Evolutionary conservation across 192 early-diverging fungal genomes (phyloP).

Genomic region (Backusella luteola): DNA sequence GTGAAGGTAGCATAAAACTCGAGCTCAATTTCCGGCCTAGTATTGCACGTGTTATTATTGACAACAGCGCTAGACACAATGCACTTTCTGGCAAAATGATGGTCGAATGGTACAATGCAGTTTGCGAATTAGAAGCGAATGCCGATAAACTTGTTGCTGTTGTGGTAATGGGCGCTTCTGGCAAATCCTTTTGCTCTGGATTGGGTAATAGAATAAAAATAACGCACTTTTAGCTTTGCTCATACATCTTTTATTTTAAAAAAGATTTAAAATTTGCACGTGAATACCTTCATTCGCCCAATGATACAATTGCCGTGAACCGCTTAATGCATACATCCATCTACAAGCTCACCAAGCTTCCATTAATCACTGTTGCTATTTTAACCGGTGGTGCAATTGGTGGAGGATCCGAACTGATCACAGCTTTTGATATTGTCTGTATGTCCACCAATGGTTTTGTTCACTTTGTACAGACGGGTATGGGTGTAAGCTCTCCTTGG

Average conservation of each 20-base stretch:
- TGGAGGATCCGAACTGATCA: conserved; percentile 64
- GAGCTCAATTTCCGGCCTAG: conserved; percentile 38
- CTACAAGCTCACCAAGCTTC: conserved; percentile 47
- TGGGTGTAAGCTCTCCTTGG: conserved; percentile 66
- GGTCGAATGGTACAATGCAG: conserved; percentile 53
- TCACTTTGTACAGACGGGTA: conserved; percentile 56
- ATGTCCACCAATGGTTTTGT: conserved; percentile 25
- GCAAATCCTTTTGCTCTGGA: conserved; percentile 49
- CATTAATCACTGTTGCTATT: conserved; percentile 58
- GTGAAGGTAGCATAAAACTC: conserved; percentile 41
- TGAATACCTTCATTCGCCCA: conserved; percentile 40
- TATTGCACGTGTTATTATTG: conserved; percentile 41
- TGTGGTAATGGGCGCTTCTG: conserved; percentile 38
- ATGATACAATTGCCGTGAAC: conserved; percentile 44
- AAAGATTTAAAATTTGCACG: conserved; percentile 53
- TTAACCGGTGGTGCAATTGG: conserved; percentile 64
- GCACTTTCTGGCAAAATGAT: conserved; percentile 62
- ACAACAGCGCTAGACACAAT: conserved; percentile 51
- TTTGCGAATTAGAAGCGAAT: conserved; percentile 45
- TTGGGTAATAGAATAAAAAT: conserved; percentile 36
- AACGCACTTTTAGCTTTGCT: neutral
- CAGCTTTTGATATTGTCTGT: conserved; percentile 59
- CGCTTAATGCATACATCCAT: conserved; percentile 63
- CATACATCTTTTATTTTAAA: neutral
- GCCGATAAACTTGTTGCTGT: conserved; percentile 36